Conservation (phyloP, 768 basidiomycete genomes). For the Austroboletus eburneus region DNA sequence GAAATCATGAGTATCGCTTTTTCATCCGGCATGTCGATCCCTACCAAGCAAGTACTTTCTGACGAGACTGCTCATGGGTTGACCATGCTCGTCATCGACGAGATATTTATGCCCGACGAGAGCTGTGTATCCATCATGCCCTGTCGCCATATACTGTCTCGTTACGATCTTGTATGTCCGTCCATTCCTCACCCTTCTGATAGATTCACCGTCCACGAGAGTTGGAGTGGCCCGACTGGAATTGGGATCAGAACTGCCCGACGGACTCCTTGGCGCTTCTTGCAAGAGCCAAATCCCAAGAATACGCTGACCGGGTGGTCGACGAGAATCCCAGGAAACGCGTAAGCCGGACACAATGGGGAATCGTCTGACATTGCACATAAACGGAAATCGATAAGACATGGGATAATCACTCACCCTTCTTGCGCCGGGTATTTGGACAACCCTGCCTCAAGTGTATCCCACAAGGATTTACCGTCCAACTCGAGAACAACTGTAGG, state of each 20-base stretch:
- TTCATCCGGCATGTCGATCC: not conserved
- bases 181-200: slow-evolving; percentile 50
- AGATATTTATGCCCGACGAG: slow-evolving; percentile 64
- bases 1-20: slow-evolving; percentile 6
- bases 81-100: slow-evolving; percentile 80
- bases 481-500: slow-evolving; percentile 78
- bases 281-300: slow-evolving; percentile 63
- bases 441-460: slow-evolving; percentile 68
- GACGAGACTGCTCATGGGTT: slow-evolving; percentile 73
- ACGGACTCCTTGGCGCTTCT: slow-evolving; percentile 23
- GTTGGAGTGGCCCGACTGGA: slow-evolving; percentile 20
- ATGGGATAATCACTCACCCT: slow-evolving; percentile 50
- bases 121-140: slow-evolving; percentile 77
- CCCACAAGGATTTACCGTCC: slow-evolving; percentile 77
- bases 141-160: slow-evolving; percentile 80
- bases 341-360: slow-evolving; percentile 82
- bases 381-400: not conserved
- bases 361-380: slow-evolving; percentile 58
- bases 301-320: slow-evolving; percentile 66
- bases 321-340: slow-evolving; percentile 83
- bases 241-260: slow-evolving; percentile 14
- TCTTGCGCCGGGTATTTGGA: slow-evolving; percentile 86
- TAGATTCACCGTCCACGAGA: slow-evolving; percentile 46
- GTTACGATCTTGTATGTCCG: slow-evolving; percentile 76
- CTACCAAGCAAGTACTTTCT: slow-evolving; percentile 81